These are phyloP conservation scores for Drechmeria coniospora DNA, from an alignment of 2,329 filamentous ascomycete species.

Conservation along the genomic window DNA sequence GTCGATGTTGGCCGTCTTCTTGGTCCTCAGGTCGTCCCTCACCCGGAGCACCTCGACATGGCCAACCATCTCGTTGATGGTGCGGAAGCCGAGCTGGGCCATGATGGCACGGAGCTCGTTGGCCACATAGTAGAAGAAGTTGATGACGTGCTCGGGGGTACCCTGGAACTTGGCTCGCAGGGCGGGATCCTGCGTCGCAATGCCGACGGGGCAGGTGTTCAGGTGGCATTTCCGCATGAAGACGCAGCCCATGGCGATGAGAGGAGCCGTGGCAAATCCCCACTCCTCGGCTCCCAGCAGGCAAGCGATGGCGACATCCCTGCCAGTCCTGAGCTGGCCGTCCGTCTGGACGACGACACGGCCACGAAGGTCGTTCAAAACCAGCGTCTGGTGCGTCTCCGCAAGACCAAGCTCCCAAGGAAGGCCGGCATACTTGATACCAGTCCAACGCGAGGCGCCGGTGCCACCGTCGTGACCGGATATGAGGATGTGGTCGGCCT, in stretches of 20 bases:
- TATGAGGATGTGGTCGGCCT: conserved; percentile 92
- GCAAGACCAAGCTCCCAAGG: conserved; percentile 95
- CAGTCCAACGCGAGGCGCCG: conserved; percentile 92
- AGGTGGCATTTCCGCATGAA: conserved; percentile 72
- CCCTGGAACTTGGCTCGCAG: conserved; percentile 86
- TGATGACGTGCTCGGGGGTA: conserved; percentile 91
- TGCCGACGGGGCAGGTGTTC: conserved; percentile 82
- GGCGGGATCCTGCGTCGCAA: conserved; percentile 90
- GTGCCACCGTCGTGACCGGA: conserved; percentile 95
- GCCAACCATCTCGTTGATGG: conserved; percentile 95
- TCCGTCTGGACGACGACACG: conserved; percentile 94
- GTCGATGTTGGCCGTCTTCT: conserved; percentile 87
- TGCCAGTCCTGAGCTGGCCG: conserved; percentile 80
- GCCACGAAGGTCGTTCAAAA: conserved; percentile 87
- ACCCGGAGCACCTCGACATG: conserved; percentile 76
- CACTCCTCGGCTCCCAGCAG: conserved; percentile 95
- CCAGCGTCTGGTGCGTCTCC: conserved; percentile 91
- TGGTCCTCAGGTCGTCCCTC: conserved; percentile 72
- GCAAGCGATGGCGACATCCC: conserved; percentile 89
- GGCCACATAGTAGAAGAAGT: conserved; percentile 96
- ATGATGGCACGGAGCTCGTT: conserved; percentile 95
- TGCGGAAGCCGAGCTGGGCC: conserved; percentile 88
- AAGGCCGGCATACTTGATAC: conserved; percentile 95
- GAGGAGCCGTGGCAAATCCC: conserved; percentile 85
- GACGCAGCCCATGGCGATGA: conserved; percentile 94